Evolutionary conservation across 108 stramenopile species (phyloP).

Genomic region (Pseudonitzschia multiseries): DNA sequence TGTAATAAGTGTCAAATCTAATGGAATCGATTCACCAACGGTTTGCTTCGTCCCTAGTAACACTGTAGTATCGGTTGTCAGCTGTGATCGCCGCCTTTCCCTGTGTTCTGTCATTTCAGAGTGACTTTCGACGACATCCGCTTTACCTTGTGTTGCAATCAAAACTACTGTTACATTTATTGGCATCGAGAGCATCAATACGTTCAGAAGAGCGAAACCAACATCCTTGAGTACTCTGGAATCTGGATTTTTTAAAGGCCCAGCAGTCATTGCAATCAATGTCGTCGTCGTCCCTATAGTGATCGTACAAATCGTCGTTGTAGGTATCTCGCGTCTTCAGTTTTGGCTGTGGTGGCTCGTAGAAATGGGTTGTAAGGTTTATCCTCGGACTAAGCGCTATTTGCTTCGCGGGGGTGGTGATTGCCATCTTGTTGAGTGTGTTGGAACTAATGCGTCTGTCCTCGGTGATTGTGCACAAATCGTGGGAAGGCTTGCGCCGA

Average conservation of each 20-base stretch:
- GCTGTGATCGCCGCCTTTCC: too few relatives aligned
- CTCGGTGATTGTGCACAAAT: constrained; percentile 7
- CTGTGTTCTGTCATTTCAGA: too few relatives aligned
- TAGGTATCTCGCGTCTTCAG: not conserved
- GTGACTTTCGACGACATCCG: not conserved
- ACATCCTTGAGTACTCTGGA: not conserved
- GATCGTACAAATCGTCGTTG: not conserved
- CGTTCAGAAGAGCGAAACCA: not conserved
- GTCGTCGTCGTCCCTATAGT: not conserved
- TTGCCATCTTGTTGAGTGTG: constrained; percentile 1
- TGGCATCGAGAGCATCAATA: not conserved
- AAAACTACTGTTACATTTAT: not conserved
- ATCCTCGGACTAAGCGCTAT: not conserved
- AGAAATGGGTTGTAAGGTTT: not conserved
- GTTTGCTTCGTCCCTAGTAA: too few relatives aligned
- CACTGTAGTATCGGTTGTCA: too few relatives aligned
- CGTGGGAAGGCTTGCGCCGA: constrained; percentile 2
- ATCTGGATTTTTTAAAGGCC: not conserved
- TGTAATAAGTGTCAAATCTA: too few relatives aligned
- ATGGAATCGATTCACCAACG: too few relatives aligned
- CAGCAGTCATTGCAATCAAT: not conserved
- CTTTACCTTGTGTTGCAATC: not conserved
- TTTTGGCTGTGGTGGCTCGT: not conserved
- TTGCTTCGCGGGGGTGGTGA: not conserved
- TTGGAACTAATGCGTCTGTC: constrained; percentile 6